Percentiles rank a stretch among this genome's conserved stretches.
phyloP scores from a whole-genome alignment of 805 yeast species.

The Saccharomycopsis fibuligera region DNA sequence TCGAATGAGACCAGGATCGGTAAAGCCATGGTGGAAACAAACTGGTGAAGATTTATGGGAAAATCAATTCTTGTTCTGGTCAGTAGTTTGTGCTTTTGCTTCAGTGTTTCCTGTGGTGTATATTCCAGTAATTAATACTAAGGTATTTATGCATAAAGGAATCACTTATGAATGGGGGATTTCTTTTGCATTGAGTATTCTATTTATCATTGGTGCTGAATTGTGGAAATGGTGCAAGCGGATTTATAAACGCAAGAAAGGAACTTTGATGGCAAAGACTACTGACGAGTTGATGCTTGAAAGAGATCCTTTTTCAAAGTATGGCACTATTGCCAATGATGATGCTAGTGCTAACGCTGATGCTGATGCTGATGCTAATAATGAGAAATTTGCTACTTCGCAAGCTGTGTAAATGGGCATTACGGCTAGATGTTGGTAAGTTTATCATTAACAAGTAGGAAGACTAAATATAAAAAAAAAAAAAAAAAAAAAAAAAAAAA shows the following conservation, averaged over 20 bases:
- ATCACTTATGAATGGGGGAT: slow-evolving; percentile 81
- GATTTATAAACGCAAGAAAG: slow-evolving; percentile 37
- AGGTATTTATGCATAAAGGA: slow-evolving; percentile 66
- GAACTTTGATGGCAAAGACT: slow-evolving; percentile 43
- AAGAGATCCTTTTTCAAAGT: slow-evolving; percentile 55
- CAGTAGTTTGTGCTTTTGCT: slow-evolving; percentile 61
- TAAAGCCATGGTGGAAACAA: slow-evolving; percentile 48
- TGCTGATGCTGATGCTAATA: too few species aligned
- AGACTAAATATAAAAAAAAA: too few species aligned
- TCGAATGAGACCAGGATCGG: slow-evolving; percentile 60
- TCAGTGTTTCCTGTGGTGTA: slow-evolving; percentile 78
- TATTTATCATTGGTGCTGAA: slow-evolving; percentile 59
- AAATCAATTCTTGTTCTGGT: slow-evolving; percentile 77
- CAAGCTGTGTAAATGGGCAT: too few species aligned
- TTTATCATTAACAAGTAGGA: too few species aligned
- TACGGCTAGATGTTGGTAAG: too few species aligned
- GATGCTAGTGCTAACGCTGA: slow-evolving; percentile 31
- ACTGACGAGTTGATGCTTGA: slow-evolving; percentile 60
- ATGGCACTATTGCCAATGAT: slow-evolving; percentile 50
- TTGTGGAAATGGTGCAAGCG: slow-evolving; percentile 64
- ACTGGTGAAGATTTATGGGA: slow-evolving; percentile 60
- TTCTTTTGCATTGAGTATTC: slow-evolving; percentile 50
- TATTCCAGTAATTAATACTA: slow-evolving; percentile 78
- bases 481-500: too few species aligned
- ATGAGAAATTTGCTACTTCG: too few species aligned